Conservation (phyloP, 2,329 filamentous ascomycete species). For the Fusarium ambrosium region DNA sequence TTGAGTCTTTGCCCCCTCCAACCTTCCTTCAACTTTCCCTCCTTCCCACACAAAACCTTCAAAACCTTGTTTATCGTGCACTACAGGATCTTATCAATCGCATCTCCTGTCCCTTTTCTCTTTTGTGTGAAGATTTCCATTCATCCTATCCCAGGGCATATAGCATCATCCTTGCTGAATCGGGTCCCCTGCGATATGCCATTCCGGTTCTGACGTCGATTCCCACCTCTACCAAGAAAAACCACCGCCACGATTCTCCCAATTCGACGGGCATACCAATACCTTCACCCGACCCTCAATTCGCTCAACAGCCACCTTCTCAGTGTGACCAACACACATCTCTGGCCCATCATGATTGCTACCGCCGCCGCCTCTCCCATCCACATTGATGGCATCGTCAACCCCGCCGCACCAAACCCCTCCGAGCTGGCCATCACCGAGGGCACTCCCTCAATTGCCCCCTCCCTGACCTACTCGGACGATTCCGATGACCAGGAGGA, state of each 20-base stretch:
- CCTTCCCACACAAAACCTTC: slow-evolving; percentile 3
- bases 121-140: not conserved
- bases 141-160: slow-evolving; percentile 6
- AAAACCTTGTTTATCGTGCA: slow-evolving; percentile 2
- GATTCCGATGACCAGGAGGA: slow-evolving; percentile 72
- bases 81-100: slow-evolving; percentile 42
- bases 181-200: slow-evolving; percentile 40
- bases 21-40: slow-evolving; percentile 23
- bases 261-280: slow-evolving; percentile 38
- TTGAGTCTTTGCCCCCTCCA: slow-evolving; percentile 39
- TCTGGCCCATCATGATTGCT: slow-evolving; percentile 48
- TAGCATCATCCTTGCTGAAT: slow-evolving; percentile 18
- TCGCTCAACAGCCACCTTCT: slow-evolving; percentile 7
- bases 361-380: slow-evolving; percentile 37
- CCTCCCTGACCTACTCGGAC: slow-evolving; percentile 74
- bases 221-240: slow-evolving; percentile 10
- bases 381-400: slow-evolving; percentile 51
- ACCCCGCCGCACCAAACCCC: slow-evolving; percentile 56
- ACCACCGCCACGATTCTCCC: slow-evolving; percentile 25
- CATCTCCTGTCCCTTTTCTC: slow-evolving; percentile 15
- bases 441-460: slow-evolving; percentile 66
- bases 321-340: slow-evolving; percentile 29
- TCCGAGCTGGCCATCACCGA: slow-evolving; percentile 61
- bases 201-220: slow-evolving; percentile 42
- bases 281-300: slow-evolving; percentile 25